Evolutionary conservation across 768 basidiomycete genomes (phyloP).

Genomic region (Zangia roseola): DNA sequence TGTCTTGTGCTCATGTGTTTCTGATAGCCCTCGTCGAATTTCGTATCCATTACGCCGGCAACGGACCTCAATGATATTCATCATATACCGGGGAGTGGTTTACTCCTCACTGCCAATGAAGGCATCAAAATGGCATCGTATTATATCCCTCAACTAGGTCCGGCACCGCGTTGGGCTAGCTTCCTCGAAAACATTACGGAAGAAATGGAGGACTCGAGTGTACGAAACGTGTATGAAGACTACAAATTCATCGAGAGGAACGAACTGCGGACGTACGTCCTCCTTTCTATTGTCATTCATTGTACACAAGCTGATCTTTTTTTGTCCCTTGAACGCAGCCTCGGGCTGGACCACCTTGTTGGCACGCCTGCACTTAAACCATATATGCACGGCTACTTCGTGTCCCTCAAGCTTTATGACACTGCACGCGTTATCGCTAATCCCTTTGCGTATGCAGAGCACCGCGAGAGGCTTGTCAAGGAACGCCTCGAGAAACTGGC

Average conservation of each 20-base stretch:
- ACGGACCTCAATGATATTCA: conserved; percentile 89
- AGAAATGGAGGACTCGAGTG: conserved; percentile 91
- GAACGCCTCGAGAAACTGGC: conserved; percentile 93
- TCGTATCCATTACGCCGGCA: conserved; percentile 89
- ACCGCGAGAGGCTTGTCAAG: conserved; percentile 83
- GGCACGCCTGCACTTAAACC: conserved; percentile 96
- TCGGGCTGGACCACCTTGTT: conserved; percentile 92
- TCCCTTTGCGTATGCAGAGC: conserved; percentile 93
- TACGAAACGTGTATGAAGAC: conserved; percentile 84
- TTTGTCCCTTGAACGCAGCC: conserved; percentile 41
- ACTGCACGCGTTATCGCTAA: conserved; percentile 94
- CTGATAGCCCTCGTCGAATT: conserved; percentile 75
- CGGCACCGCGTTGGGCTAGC: conserved; percentile 94
- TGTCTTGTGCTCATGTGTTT: conserved; percentile 1
- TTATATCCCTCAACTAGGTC: conserved; percentile 94
- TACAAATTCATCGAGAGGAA: conserved; percentile 93
- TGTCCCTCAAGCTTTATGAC: conserved; percentile 94
- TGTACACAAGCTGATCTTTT: not conserved
- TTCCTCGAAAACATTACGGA: conserved; percentile 99
- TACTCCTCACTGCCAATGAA: conserved; percentile 92
- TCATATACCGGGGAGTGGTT: conserved; percentile 84
- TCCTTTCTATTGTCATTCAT: conserved; percentile 2
- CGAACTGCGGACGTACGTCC: conserved; percentile 78
- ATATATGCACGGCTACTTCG: conserved; percentile 99
- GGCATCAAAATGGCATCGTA: conserved; percentile 94